Percentiles rank a stretch among this genome's conserved stretches.
Conservation (phyloP, 768 basidiomycete genomes). For the Mycena leptocephala region DNA sequence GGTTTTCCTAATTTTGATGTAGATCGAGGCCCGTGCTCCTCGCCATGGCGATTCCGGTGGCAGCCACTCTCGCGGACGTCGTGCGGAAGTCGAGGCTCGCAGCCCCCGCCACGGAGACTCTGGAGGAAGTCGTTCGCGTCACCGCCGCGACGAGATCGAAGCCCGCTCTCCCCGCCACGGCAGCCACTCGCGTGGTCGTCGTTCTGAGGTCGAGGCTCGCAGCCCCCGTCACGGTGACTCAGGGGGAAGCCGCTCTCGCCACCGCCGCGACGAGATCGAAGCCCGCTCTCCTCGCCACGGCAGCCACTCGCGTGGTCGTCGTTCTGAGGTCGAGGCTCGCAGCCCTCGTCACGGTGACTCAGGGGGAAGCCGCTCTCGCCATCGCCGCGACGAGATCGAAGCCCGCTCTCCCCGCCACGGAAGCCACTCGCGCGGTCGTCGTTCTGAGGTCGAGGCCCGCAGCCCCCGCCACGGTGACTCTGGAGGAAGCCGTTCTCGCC, state of each 20-base stretch:
- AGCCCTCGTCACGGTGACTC: constrained; percentile 21
- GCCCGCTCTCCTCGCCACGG: neutral
- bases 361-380: neutral
- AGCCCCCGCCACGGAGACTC: constrained; percentile 17
- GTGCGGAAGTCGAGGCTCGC: neutral
- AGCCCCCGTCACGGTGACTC: constrained; percentile 21
- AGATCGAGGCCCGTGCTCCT: neutral
- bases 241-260: neutral
- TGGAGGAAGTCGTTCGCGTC: neutral
- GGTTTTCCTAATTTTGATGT: neutral
- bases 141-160: neutral
- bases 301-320: constrained; percentile 7
- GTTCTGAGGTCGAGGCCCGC: constrained; percentile 3
- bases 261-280: neutral
- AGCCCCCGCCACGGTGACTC: constrained; percentile 21
- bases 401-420: neutral
- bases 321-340: constrained; percentile 14
- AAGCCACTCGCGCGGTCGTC: constrained; percentile 10
- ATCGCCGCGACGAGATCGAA: neutral
- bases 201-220: constrained; percentile 14
- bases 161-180: constrained; percentile 9
- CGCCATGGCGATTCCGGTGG: constrained; percentile 12
- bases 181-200: constrained; percentile 3
- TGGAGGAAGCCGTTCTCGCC: neutral
- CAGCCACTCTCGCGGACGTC: constrained; percentile 4